Conservation (phyloP, 2,329 filamentous ascomycete species). For the Lachnellula cervina region DNA sequence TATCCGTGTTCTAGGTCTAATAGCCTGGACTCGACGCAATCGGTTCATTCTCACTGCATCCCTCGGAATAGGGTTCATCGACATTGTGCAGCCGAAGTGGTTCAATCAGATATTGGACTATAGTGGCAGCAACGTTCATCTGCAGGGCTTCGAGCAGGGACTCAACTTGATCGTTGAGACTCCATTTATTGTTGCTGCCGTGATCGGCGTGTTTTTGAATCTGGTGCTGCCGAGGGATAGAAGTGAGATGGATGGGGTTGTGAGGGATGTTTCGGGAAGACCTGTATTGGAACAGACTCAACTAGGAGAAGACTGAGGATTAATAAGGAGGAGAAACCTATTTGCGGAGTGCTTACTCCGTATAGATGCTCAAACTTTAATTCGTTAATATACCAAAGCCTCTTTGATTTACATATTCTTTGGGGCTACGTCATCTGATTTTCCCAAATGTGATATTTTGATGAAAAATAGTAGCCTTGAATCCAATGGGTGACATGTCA, state of each 20-base stretch:
- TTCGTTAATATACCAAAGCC: no score
- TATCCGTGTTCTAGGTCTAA: conserved; percentile 59
- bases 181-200: conserved; percentile 39
- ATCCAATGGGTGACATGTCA: no score
- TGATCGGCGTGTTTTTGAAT: conserved; percentile 41
- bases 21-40: conserved; percentile 60
- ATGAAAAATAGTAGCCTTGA: no score
- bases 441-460: no score
- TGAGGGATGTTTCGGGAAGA: conserved; percentile 16
- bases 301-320: no score
- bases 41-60: conserved; percentile 61
- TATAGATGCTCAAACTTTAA: no score
- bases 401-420: no score
- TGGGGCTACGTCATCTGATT: no score
- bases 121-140: conserved; percentile 32
- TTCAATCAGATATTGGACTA: conserved; percentile 37
- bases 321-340: no score
- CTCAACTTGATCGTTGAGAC: conserved; percentile 38
- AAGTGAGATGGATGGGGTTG: conserved; percentile 25
- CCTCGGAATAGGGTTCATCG: conserved; percentile 53
- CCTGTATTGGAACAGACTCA: conserved; percentile 7
- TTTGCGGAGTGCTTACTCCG: no score
- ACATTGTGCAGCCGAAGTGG: conserved; percentile 38
- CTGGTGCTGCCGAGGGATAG: conserved; percentile 35
- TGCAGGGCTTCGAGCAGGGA: conserved; percentile 38